These are phyloP conservation scores for Paramecium biaurelia DNA, from an alignment of 73 alveolate genomes.

Conservation along the genomic window DNA sequence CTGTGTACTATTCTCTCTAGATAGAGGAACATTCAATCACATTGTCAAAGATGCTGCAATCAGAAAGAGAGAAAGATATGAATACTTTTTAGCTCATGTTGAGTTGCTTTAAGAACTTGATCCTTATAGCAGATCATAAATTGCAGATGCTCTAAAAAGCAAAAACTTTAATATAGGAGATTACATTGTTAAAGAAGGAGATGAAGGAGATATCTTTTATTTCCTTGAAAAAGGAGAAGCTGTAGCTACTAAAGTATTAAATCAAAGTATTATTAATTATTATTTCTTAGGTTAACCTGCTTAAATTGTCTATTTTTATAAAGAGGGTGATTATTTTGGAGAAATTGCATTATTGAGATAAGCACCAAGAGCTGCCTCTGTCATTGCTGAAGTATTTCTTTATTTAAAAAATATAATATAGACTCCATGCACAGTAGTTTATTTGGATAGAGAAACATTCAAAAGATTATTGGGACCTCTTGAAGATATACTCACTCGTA, in stretches of 20 bases:
- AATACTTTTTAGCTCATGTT: slow-evolving; percentile 77
- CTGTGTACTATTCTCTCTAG: slow-evolving; percentile 82
- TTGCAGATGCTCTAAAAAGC: slow-evolving; percentile 84
- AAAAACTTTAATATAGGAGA: slow-evolving; percentile 54
- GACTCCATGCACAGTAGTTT: slow-evolving; percentile 68
- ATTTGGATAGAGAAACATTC: slow-evolving; percentile 73
- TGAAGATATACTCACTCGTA: slow-evolving; percentile 77
- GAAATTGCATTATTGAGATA: slow-evolving; percentile 93
- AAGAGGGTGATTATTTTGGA: slow-evolving; percentile 94
- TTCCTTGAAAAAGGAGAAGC: slow-evolving; percentile 84
- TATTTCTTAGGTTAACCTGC: slow-evolving; percentile 68
- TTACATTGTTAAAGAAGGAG: slow-evolving; percentile 67
- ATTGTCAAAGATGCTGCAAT: slow-evolving; percentile 91
- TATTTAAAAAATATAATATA: background rate
- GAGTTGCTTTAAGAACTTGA: slow-evolving; percentile 80
- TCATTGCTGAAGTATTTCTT: slow-evolving; percentile 77
- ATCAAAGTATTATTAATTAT: slow-evolving; percentile 29
- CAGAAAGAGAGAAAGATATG: slow-evolving; percentile 88
- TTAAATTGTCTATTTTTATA: slow-evolving; percentile 81
- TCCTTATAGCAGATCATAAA: slow-evolving; percentile 84
- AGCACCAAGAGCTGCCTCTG: slow-evolving; percentile 95
- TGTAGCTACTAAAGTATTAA: slow-evolving; percentile 69
- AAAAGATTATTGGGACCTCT: slow-evolving; percentile 85
- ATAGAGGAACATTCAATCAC: slow-evolving; percentile 92
- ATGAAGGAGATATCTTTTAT: slow-evolving; percentile 74